Percentiles rank a stretch among this genome's conserved stretches.
phyloP scores from a whole-genome alignment of 176 grass and related monocot species.

The Dendrocalamus sinicus region DNA sequence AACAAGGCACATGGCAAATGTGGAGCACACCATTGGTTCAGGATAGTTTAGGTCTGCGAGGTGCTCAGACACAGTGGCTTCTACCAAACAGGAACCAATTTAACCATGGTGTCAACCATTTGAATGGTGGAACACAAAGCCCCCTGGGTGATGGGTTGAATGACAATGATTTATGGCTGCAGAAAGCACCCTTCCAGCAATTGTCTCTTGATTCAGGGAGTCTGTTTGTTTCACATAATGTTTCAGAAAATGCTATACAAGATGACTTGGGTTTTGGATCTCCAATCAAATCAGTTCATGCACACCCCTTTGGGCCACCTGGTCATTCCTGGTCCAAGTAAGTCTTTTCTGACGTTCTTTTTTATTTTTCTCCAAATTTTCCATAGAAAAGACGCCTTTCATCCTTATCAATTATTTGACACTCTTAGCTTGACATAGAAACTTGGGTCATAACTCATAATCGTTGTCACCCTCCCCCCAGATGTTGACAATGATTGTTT shows the following conservation, averaged over 20 bases:
- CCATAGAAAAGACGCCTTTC: conserved; percentile 9
- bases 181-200: conserved; percentile 59
- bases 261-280: conserved; percentile 41
- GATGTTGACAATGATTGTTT: conserved; percentile 13
- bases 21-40: conserved; percentile 85
- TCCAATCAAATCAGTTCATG: conserved; percentile 51
- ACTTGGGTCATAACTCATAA: neutral
- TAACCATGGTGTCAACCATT: conserved; percentile 48
- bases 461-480: neutral
- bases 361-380: conserved; percentile 21
- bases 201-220: conserved; percentile 60
- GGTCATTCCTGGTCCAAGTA: conserved; percentile 80
- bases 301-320: conserved; percentile 56
- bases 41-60: conserved; percentile 69
- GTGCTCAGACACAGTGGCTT: conserved; percentile 65
- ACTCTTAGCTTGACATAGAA: conserved; percentile 10
- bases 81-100: conserved; percentile 52
- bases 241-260: conserved; percentile 58
- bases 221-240: conserved; percentile 63
- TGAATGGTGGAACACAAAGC: conserved; percentile 55
- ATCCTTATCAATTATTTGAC: neutral
- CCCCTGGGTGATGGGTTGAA: conserved; percentile 48
- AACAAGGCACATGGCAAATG: conserved; percentile 85
- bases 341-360: conserved; percentile 30
- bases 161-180: conserved; percentile 53